Conservation (phyloP, 192 early-diverging fungal species). For the Cladochytrium replicatum region DNA sequence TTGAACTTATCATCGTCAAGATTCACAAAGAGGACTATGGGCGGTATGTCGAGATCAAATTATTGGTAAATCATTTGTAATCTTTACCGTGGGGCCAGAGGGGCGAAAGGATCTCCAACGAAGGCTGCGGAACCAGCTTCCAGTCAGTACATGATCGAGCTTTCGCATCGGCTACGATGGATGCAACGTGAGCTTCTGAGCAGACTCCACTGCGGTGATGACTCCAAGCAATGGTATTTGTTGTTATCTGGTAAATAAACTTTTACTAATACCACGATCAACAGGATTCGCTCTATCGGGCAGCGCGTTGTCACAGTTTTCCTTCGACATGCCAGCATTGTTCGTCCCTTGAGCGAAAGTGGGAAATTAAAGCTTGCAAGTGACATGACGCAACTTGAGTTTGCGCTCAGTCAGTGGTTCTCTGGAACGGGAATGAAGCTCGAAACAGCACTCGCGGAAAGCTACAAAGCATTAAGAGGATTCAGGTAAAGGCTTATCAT, state of each 20-base stretch:
- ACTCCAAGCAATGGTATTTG: constrained; percentile 46
- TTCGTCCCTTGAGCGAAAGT: constrained; percentile 47
- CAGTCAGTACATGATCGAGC: constrained; percentile 50
- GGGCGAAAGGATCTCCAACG: constrained; percentile 3
- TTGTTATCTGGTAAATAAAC: not conserved
- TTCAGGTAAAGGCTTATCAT: constrained; percentile 33
- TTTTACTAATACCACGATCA: constrained; percentile 1
- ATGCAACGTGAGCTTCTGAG: constrained; percentile 43
- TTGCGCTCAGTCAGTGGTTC: constrained; percentile 52
- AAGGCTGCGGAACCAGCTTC: constrained; percentile 23
- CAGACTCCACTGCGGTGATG: constrained; percentile 49
- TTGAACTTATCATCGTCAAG: constrained; percentile 43
- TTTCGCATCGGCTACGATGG: constrained; percentile 48
- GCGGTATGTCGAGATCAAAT: constrained; percentile 15
- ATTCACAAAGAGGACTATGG: constrained; percentile 59
- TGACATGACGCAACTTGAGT: constrained; percentile 68
- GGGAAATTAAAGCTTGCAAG: constrained; percentile 57
- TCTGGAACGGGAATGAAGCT: constrained; percentile 43
- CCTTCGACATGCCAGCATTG: constrained; percentile 54
- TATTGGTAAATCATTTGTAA: constrained; percentile 11
- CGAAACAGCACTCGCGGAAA: constrained; percentile 42
- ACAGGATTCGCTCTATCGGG: constrained; percentile 34
- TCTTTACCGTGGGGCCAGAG: not conserved
- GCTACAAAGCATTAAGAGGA: constrained; percentile 45
- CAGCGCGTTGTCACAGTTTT: constrained; percentile 43